Evolutionary conservation across 768 basidiomycete species (phyloP).

Genomic region (Tulasnella calospora): DNA sequence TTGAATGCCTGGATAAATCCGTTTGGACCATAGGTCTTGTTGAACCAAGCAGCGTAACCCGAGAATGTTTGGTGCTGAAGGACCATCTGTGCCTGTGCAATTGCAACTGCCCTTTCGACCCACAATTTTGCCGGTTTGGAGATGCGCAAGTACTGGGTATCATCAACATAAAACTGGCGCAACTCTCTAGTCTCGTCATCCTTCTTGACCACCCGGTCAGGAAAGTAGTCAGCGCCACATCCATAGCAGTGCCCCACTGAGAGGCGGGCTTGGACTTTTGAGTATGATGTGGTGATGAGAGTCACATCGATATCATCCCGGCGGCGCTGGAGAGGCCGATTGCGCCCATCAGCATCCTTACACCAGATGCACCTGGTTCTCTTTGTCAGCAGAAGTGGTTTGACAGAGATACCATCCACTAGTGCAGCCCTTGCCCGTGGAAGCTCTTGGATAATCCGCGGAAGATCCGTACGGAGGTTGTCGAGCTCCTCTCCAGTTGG

Average conservation of each 20-base stretch:
- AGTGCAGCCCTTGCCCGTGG: background rate
- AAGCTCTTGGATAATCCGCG: too few species aligned
- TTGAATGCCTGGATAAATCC: background rate
- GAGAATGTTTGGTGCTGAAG: constrained; percentile 34
- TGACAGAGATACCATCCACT: background rate
- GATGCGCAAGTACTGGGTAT: constrained; percentile 32
- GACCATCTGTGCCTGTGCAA: constrained; percentile 33
- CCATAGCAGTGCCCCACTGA: background rate
- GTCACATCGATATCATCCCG: background rate
- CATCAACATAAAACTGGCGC: constrained; percentile 28
- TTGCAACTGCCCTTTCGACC: constrained; percentile 32
- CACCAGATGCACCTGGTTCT: background rate
- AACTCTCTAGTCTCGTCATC: background rate
- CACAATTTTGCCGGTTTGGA: constrained; percentile 33
- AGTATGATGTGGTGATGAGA: background rate
- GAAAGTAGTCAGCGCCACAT: constrained; percentile 32
- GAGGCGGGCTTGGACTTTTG: background rate
- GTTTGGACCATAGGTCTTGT: constrained; percentile 20
- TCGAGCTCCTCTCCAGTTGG: too few species aligned
- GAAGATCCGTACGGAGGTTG: too few species aligned
- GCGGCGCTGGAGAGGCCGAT: background rate
- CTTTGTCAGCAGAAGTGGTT: constrained; percentile 4
- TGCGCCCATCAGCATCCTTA: background rate
- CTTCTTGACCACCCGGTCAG: constrained; percentile 30
- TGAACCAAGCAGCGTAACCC: constrained; percentile 35